A percentile compares a stretch with the other conserved stretches of the same genome.
Evolutionary conservation across 1,284 basidiomycete species (phyloP).

Genomic region (Apiotrichum domesticum): DNA sequence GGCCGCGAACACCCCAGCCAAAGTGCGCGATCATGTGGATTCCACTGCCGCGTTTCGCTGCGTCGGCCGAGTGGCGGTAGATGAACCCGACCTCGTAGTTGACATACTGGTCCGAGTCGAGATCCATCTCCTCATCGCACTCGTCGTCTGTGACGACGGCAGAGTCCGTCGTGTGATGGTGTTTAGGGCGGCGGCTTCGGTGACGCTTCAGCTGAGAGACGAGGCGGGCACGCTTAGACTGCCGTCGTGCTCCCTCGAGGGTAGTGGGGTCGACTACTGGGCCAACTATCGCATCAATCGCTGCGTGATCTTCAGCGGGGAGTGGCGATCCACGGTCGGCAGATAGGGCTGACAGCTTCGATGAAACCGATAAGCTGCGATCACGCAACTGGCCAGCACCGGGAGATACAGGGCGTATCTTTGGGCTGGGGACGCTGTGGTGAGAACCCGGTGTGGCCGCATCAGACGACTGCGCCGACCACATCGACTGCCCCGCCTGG

Average conservation of each 20-base stretch:
- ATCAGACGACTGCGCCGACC: neutral
- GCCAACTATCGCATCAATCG: neutral
- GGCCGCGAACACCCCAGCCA: conserved; percentile 42
- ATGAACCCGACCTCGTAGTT: conserved; percentile 46
- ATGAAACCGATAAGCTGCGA: neutral
- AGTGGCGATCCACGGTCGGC: neutral
- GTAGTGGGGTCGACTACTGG: no score
- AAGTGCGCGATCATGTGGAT: conserved; percentile 44
- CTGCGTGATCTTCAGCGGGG: neutral
- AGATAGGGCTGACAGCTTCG: neutral
- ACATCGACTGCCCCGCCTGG: neutral
- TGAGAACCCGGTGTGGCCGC: no score
- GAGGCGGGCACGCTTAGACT: conserved; percentile 3
- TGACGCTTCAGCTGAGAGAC: neutral
- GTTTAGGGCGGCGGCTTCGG: neutral
- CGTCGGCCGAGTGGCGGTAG: conserved; percentile 28
- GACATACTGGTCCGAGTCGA: conserved; percentile 40
- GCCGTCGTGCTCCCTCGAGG: neutral
- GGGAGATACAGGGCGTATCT: neutral
- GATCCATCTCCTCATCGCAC: conserved; percentile 9
- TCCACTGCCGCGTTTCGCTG: conserved; percentile 33
- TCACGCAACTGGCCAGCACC: neutral
- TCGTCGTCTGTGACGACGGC: neutral
- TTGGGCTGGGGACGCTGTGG: neutral
- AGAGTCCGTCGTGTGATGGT: no score